Evolutionary conservation across 257 asterid species (phyloP).

Genomic region (Solanum chilense): DNA sequence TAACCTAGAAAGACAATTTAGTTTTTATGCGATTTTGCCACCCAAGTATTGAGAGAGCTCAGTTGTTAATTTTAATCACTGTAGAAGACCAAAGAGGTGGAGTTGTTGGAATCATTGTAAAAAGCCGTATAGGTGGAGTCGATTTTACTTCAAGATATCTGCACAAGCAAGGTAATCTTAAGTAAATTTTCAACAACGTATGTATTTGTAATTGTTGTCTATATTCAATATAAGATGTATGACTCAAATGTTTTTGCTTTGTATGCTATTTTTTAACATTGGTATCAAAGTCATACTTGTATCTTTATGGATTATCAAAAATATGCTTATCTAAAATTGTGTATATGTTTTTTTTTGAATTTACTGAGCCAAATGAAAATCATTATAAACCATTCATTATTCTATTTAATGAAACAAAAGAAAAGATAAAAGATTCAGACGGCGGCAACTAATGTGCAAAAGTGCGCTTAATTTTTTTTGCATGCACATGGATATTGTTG

Average conservation of each 20-base stretch:
- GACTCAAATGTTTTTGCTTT: neutral
- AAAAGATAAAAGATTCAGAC: neutral
- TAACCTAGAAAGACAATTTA: neutral
- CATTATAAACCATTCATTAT: neutral
- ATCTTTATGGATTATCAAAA: neutral
- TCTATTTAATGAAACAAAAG: neutral
- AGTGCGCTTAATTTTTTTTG: neutral
- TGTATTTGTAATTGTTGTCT: neutral
- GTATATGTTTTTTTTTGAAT: neutral
- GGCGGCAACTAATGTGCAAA: neutral
- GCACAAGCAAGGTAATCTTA: neutral
- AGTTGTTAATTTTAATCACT: neutral
- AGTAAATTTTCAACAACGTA: neutral
- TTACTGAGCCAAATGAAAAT: neutral
- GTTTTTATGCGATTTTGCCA: too few relatives aligned
- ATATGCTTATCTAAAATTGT: neutral
- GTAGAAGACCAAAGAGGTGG: neutral
- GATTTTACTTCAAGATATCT: neutral
- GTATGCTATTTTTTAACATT: too few relatives aligned
- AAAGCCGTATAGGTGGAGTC: neutral
- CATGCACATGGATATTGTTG: neutral
- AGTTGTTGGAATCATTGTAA: neutral
- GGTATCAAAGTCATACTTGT: neutral
- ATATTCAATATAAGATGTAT: too few relatives aligned
- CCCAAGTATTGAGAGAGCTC: neutral